A percentile compares a stretch with the other conserved stretches of the same genome.
phyloP scores from a whole-genome alignment of 345 rosid species.

The Linum trigynum region DNA sequence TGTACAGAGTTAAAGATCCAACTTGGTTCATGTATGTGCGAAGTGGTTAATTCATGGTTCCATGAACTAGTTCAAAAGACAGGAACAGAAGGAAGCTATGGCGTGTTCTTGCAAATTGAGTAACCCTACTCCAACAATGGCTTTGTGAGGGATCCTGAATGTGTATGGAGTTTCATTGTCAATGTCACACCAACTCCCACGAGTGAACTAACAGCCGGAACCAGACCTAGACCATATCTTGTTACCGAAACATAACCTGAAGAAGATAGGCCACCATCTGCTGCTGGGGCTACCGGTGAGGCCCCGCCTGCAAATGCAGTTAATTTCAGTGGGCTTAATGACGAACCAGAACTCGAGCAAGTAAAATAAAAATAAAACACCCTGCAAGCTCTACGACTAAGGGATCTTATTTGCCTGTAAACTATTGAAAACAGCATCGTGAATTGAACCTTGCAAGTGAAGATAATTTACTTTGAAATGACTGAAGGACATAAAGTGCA shows the following conservation, averaged over 20 bases:
- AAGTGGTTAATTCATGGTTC: too few species aligned
- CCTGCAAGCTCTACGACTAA: not conserved
- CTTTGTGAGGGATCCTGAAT: slow-evolving; percentile 40
- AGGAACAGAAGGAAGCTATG: not conserved
- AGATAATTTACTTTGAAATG: slow-evolving; percentile 62
- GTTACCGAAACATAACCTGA: slow-evolving; percentile 42
- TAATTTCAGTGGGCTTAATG: too few species aligned
- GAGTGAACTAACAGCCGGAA: slow-evolving; percentile 76
- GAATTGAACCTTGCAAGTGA: not conserved
- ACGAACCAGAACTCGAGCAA: not conserved
- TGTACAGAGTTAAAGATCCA: too few species aligned
- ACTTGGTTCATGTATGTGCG: too few species aligned
- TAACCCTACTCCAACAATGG: slow-evolving; percentile 52
- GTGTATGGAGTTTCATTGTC: slow-evolving; percentile 57
- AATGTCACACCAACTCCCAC: slow-evolving; percentile 56
- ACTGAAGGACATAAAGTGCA: slow-evolving; percentile 73
- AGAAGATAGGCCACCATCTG: slow-evolving; percentile 15
- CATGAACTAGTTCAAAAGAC: too few species aligned
- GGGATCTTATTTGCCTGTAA: not conserved
- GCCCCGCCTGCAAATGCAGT: slow-evolving; percentile 16
- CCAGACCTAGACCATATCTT: slow-evolving; percentile 76
- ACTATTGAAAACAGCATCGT: not conserved
- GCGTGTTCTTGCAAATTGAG: not conserved
- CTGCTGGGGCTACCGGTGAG: slow-evolving; percentile 24
- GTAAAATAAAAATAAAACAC: not conserved